Percentiles rank a stretch among this genome's conserved stretches.
These are phyloP conservation scores for Cercophora newfieldiana DNA, from an alignment of 495 filamentous ascomycete genomes.

Conservation along the genomic window DNA sequence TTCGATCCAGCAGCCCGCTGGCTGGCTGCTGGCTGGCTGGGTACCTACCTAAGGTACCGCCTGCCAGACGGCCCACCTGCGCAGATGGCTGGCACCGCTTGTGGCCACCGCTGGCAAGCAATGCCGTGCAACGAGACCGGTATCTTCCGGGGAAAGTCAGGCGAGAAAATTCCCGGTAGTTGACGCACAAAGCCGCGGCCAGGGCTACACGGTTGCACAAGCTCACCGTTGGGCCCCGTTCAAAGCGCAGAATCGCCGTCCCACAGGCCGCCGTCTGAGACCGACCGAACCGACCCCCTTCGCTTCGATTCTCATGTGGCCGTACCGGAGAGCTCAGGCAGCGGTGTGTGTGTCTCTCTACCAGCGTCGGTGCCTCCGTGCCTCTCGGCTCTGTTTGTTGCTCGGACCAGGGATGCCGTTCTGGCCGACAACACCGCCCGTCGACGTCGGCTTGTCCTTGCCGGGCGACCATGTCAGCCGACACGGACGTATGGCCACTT, in stretches of 20 bases:
- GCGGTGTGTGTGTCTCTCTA: background rate
- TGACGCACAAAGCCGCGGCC: constrained; percentile 33
- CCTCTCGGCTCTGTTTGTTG: background rate
- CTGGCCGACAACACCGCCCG: background rate
- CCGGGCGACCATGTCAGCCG: background rate
- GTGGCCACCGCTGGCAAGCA: background rate
- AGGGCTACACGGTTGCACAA: constrained; percentile 23
- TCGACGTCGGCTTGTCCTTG: background rate
- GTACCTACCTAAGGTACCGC: background rate
- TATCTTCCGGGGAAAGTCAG: constrained; percentile 8
- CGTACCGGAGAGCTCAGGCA: background rate
- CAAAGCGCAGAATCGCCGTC: constrained; percentile 15
- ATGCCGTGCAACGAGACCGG: background rate
- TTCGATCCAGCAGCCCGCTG: background rate
- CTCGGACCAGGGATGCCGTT: background rate
- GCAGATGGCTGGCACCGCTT: background rate
- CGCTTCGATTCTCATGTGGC: background rate
- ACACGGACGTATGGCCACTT: no score
- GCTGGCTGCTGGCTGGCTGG: background rate
- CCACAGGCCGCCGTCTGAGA: constrained; percentile 21
- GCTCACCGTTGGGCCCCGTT: constrained; percentile 8
- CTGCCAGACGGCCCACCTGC: background rate
- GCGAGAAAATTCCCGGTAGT: constrained; percentile 38
- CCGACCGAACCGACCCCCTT: background rate
- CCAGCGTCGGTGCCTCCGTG: background rate